Evolutionary conservation across 495 filamentous ascomycete species (phyloP), one percentile per base, ranked within the genome.

Genomic region (Lasiosphaeria hispida): DNA sequence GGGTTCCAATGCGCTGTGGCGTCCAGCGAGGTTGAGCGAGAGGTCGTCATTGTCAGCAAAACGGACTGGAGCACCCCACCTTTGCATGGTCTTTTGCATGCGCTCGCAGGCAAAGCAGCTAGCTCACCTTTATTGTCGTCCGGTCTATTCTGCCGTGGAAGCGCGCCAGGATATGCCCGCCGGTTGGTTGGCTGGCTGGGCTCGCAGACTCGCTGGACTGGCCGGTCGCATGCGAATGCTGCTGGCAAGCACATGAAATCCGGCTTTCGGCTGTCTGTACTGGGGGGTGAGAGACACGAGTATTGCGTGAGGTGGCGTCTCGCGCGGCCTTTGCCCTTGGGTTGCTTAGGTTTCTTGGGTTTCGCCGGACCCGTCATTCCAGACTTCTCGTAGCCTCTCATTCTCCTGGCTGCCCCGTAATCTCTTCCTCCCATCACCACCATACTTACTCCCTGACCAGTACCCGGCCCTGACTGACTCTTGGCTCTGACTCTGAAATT

Each of bases 161-260:
- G 23, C 23, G 23, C 23, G 23, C 23, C 23, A 30, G 23, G 23
- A 2, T 5, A 30, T 30, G 23, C 5, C 23, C 23, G 23, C 23
- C 5, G 23, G 23, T 30, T 30, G 23, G 23, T 5, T 30, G 23
- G 23, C 5, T 30, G 23, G 23, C 23, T 30, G 23, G 23, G 23
- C 23, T 30, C 23, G 2, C 23, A 30, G 23, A 30, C 23, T 30
- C 23, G 23, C 23, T 30, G 23, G 23, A 30, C 23, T 30, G 51
- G 45, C 55, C 19, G 38, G 34, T 38, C 19, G 48, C 42, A 42
- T 30, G 40, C 41, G 52, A 2, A 30, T 41, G 11, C 51, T 36
- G 19, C 18, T 45, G 52, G 40, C 35, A 48, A 52, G 62, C 62
- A 59, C 62, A 58, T 64, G 58, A 42, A 55, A 64, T 58, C 54